Percentiles rank a stretch among this genome's conserved stretches.
Conservation (phyloP, 169 alveolate species). For the Cryptosporidium viatorum region DNA sequence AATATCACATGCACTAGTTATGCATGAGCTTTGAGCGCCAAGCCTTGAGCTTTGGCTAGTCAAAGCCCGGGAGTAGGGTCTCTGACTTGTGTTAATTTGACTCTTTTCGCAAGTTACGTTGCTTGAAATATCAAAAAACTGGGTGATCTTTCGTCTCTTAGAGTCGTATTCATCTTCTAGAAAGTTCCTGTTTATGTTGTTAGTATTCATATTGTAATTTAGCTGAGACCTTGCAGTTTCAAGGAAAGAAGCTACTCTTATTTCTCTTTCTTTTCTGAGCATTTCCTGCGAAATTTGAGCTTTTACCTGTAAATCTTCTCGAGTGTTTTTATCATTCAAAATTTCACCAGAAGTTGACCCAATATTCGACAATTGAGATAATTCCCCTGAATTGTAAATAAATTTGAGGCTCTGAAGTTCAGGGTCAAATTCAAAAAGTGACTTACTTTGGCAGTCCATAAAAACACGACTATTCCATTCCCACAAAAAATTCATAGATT, state of each 20-base stretch:
- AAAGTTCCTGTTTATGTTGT: background rate
- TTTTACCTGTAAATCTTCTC: background rate
- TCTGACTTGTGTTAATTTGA: background rate
- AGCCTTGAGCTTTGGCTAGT: background rate
- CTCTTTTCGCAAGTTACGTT: background rate
- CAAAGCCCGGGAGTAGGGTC: background rate
- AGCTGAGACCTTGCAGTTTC: slow-evolving; percentile 48
- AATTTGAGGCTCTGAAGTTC: slow-evolving; percentile 1
- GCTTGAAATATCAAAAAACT: slow-evolving; percentile 23
- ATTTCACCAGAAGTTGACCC: background rate
- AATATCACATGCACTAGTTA: background rate
- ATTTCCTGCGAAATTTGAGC: background rate
- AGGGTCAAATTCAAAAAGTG: slow-evolving; percentile 38
- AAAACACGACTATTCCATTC: slow-evolving; percentile 56
- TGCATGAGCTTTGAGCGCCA: background rate
- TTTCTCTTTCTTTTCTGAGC: slow-evolving; percentile 19
- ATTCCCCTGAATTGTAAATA: background rate
- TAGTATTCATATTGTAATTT: background rate
- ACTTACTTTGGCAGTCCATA: slow-evolving; percentile 2
- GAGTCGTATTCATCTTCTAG: background rate
- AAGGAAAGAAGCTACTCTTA: slow-evolving; percentile 32
- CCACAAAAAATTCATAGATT: slow-evolving; percentile 23
- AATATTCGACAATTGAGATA: background rate
- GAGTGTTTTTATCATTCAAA: background rate
- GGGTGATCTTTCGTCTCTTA: background rate